Base-by-base conservation (phyloP, 257 asterid species). In the Nyctanthes arbortristis region DNA sequence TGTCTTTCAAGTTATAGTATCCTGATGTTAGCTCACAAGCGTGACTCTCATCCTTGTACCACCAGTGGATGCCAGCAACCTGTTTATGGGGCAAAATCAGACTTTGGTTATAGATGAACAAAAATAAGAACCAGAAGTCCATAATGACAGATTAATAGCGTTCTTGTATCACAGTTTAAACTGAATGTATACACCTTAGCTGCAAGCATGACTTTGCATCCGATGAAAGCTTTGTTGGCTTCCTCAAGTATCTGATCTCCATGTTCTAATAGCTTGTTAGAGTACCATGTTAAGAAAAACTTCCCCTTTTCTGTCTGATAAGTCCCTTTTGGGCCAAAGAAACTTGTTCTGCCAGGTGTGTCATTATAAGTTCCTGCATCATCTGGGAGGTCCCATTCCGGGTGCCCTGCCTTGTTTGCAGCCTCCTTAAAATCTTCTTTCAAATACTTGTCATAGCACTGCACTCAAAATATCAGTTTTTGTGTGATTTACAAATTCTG, bases 51-150 rank as follows among this genome's bases (percentile, higher is more conserved):
- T 91, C 89, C 28, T 49, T 72, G 77, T 85, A 91, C 97, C 96
- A 91, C 97, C 97, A 91, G 65, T 89, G 91, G 68, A 87, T 84
- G 13, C 95, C 95, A 22, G 96, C 81, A 43, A 91, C 87, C 96
- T 91, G 72, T 66, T 59, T 28, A 10, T 10, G 45, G 58, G 58
- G 34, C 31, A 54, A 54, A 63, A 13, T 5, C 47, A 45, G 59
- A 66, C 43, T 72, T 36, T 52, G 66, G 59, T 31, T 39, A 56
- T 31, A n/a, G 25, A 11, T 5, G 67, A 32, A 3, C 4, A 10
- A 5, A 56, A 57, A 62, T 56, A 18, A 7, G 36, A 56, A 29
- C 18, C 65, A 16, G 11, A 28, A 58, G 34, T 3, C 2, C 67
- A 25, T 28, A 0, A 9, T 37, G 30, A 25, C 24, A 66, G 36